Evolutionary conservation across 2,329 filamentous ascomycete genomes (phyloP), one percentile per base, ranked within the genome.

Genomic region (Colletotrichum lupini): DNA sequence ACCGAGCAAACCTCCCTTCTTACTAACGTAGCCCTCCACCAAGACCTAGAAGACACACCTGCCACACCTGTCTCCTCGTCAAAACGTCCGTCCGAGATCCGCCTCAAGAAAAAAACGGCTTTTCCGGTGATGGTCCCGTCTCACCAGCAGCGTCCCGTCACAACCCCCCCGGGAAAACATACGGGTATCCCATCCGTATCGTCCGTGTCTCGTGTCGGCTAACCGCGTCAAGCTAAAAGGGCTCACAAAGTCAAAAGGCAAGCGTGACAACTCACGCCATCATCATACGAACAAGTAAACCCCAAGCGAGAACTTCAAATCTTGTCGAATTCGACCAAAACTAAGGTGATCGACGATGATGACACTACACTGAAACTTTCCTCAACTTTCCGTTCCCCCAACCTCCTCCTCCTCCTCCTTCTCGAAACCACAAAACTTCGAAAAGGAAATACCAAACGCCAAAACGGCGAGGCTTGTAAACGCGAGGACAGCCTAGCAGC

Each of bases 391-490:
- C 19, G 12, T 35, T 35, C 32, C 32, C 11, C 11, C 32, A 35
- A 35, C 32, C 32, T 35, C 32, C 32, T 11, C 11, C 24, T 61
- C 22, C 24, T 5, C 19, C 22, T 11, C 19, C 26, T 62, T 8
- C 42, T 32, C 60, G 26, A 55, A 53, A 53, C 4, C 32, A 35
- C 32, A 24, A 52, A 52, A 5, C 22, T 7, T 42, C 37, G 5
- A 19, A 22, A 28, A 46, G 9, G 37, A 7, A 42, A 16, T 7
- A 19, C 0, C 16, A 42, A 63, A 53, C n/a, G 7, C n/a, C 11
- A 28, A 63, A 63, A 63, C 46, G 46, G 37, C 37, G 59, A 49
- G 37, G 59, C 59, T 61, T 61, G 6, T 16, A 55, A 57, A 57
- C 19, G 42, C 7, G 42, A 49, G 6, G 42, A 16, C 7, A 4